A percentile compares a stretch with the other conserved stretches of the same genome.
Evolutionary conservation across 306 rosid species (phyloP).

Genomic region (Gastrolobium villosum): DNA sequence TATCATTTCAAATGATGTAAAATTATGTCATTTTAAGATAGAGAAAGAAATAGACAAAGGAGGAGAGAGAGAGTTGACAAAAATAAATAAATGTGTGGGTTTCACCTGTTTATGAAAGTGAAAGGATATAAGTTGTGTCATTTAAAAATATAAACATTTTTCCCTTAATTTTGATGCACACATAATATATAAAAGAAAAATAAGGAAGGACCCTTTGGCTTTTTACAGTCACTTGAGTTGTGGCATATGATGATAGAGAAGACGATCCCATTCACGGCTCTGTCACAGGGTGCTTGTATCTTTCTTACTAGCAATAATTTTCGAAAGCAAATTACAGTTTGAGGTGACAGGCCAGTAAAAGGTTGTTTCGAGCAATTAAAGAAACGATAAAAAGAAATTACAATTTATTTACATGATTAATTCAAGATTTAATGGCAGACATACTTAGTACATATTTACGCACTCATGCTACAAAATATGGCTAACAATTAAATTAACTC

Average conservation of each 20-base stretch:
- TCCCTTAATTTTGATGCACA: too few relatives aligned
- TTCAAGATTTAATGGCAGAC: slow-evolving; percentile 3
- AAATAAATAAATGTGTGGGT: too few relatives aligned
- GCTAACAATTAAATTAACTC: slow-evolving; percentile 21
- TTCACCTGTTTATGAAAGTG: too few relatives aligned
- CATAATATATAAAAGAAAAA: too few relatives aligned
- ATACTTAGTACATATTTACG: slow-evolving; percentile 2
- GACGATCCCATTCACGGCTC: too few relatives aligned
- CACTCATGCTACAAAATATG: slow-evolving; percentile 9
- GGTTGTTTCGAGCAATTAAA: slow-evolving; percentile 31
- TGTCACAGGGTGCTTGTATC: too few relatives aligned
- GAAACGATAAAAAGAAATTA: background rate
- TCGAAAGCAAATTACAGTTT: slow-evolving; percentile 31
- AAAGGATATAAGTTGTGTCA: too few relatives aligned
- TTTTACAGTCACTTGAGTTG: slow-evolving; percentile 31
- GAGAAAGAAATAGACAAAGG: too few relatives aligned
- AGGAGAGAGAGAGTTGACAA: too few relatives aligned
- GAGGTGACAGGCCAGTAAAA: slow-evolving; percentile 46
- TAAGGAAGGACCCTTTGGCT: background rate
- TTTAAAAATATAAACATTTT: too few relatives aligned
- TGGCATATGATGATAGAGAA: slow-evolving; percentile 36
- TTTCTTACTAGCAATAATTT: slow-evolving; percentile 18
- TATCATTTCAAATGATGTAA: too few relatives aligned
- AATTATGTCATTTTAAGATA: too few relatives aligned
- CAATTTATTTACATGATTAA: background rate